Conservation (phyloP, 2,329 filamentous ascomycete species). For the Phyllachora maydis region DNA sequence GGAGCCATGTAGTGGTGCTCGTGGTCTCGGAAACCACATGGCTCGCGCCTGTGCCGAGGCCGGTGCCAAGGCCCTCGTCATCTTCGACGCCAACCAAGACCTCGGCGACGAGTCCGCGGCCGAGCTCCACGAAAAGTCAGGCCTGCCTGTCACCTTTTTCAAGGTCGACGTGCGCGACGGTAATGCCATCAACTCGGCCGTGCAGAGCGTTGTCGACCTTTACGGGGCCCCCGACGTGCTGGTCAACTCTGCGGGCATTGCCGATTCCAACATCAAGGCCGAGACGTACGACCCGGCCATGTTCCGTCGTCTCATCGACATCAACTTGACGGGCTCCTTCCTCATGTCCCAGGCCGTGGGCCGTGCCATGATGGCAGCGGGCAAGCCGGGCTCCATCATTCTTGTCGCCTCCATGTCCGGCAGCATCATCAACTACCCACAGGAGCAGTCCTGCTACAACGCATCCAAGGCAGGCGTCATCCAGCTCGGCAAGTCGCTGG, state of each 20-base stretch:
- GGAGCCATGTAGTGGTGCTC: conserved; percentile 36
- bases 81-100: conserved; percentile 60
- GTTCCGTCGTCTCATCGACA: conserved; percentile 62
- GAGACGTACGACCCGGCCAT: conserved; percentile 57
- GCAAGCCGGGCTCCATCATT: conserved; percentile 52
- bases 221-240: conserved; percentile 54
- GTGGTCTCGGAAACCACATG: conserved; percentile 63
- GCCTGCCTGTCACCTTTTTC: conserved; percentile 55
- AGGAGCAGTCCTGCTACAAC: conserved; percentile 70
- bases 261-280: conserved; percentile 67
- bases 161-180: conserved; percentile 61
- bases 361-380: conserved; percentile 50
- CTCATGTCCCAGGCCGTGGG: conserved; percentile 55
- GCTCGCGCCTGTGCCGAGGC: conserved; percentile 58
- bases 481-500: conserved; percentile 60
- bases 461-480: conserved; percentile 66
- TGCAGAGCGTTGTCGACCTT: conserved; percentile 41
- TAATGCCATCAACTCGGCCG: conserved; percentile 46
- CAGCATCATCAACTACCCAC: conserved; percentile 68
- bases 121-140: conserved; percentile 51
- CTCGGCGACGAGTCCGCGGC: conserved; percentile 49
- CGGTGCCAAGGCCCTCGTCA: conserved; percentile 50
- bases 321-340: conserved; percentile 67
- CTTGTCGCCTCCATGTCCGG: conserved; percentile 68
- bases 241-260: conserved; percentile 65